Conservation (phyloP, 345 rosid species). For the Acer campestre region DNA sequence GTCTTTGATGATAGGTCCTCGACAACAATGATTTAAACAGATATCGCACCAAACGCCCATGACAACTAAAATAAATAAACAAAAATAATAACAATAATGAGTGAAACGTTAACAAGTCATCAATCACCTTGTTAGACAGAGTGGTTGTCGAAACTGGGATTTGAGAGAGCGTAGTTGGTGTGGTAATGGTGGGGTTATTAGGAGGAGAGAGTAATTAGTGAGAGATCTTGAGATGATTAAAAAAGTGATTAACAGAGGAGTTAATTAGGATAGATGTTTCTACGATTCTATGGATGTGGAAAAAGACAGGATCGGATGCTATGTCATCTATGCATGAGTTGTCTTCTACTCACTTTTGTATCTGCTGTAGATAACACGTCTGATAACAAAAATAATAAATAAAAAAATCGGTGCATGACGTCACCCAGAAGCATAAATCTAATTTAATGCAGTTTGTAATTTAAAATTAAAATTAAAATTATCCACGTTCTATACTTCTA, state of each 20-base stretch:
- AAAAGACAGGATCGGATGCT: conserved; percentile 1
- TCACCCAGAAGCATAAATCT: not conserved
- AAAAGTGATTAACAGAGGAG: not conserved
- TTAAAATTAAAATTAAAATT: too few species aligned
- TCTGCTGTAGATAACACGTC: not conserved
- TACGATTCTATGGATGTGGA: not conserved
- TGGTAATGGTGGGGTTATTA: not conserved
- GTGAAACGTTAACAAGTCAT: not conserved
- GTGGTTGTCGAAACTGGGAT: not conserved
- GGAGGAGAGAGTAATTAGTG: conserved; percentile 5
- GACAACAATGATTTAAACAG: conserved; percentile 30
- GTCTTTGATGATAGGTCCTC: conserved; percentile 33
- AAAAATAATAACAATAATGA: not conserved
- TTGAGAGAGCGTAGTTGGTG: not conserved
- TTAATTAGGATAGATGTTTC: not conserved
- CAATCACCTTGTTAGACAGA: not conserved
- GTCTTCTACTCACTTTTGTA: not conserved
- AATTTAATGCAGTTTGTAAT: not conserved
- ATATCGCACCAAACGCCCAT: conserved; percentile 34
- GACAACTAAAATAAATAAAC: not conserved
- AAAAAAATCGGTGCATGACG: not conserved
- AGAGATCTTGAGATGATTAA: conserved; percentile 5
- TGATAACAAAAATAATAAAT: not conserved
- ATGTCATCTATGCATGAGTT: not conserved
- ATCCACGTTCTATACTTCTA: too few species aligned